A percentile compares a stretch with the other conserved stretches of the same genome.
phyloP scores from a whole-genome alignment of 2,329 filamentous ascomycete species.

The Aspergillus terreus region DNA sequence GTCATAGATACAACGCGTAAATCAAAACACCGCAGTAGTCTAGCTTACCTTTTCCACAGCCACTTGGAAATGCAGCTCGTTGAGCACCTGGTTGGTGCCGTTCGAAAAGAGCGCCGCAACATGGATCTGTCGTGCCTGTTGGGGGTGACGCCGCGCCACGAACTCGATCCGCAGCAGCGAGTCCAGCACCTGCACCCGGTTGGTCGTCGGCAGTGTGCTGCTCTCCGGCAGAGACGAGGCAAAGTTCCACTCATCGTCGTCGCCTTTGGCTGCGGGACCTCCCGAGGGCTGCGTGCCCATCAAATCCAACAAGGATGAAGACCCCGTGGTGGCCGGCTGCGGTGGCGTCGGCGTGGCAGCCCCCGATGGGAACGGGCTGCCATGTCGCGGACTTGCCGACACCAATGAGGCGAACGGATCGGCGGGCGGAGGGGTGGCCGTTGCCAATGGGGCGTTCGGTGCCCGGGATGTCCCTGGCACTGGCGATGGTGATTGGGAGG shows the following conservation, averaged over 20 bases:
- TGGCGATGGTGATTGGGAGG: constrained; percentile 49
- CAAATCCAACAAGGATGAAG: constrained; percentile 33
- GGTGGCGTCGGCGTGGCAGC: constrained; percentile 16
- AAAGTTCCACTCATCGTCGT: constrained; percentile 94
- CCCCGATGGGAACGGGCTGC: constrained; percentile 35
- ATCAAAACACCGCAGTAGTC: neutral
- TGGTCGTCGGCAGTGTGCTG: constrained; percentile 53
- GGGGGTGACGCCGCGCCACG: constrained; percentile 58
- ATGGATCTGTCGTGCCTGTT: constrained; percentile 56
- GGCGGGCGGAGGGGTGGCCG: constrained; percentile 35
- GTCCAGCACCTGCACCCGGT: constrained; percentile 66
- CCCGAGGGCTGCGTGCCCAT: constrained; percentile 20
- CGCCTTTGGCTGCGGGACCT: constrained; percentile 37
- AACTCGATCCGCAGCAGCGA: constrained; percentile 70
- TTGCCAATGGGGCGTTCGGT: constrained; percentile 15
- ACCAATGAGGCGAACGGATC: constrained; percentile 61
- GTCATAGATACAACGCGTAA: neutral
- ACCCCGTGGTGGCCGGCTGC: constrained; percentile 15
- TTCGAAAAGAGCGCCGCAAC: constrained; percentile 84
- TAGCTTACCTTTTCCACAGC: constrained; percentile 83
- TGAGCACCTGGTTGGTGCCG: constrained; percentile 65
- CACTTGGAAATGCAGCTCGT: constrained; percentile 82
- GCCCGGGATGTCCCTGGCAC: constrained; percentile 39
- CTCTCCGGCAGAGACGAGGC: constrained; percentile 73
- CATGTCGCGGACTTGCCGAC: constrained; percentile 49